Conservation (phyloP, 768 basidiomycete species). For the Tephrocybe rancida region DNA sequence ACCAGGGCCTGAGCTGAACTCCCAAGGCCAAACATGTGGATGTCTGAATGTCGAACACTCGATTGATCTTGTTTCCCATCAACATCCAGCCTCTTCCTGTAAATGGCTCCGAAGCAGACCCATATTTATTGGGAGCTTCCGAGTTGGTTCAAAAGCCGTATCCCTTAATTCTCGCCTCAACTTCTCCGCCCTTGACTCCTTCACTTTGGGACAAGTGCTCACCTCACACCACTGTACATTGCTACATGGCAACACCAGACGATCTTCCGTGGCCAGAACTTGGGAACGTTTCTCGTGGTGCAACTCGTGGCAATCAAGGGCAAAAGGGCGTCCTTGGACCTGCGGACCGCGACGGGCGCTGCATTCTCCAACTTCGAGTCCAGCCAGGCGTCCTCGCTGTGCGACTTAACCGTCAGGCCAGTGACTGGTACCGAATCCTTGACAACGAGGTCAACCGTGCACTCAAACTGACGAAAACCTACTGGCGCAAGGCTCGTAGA, state of each 20-base stretch:
- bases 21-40: constrained; percentile 20
- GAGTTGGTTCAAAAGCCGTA: constrained; percentile 17
- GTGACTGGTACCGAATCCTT: constrained; percentile 82
- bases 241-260: constrained; percentile 58
- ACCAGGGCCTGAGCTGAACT: constrained; percentile 22
- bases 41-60: constrained; percentile 23
- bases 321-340: constrained; percentile 79
- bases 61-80: constrained; percentile 17
- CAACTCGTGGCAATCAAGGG: constrained; percentile 84
- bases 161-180: constrained; percentile 11
- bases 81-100: neutral
- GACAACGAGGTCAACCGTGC: constrained; percentile 80
- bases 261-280: constrained; percentile 88
- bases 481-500: constrained; percentile 81
- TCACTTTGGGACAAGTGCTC: constrained; percentile 22
- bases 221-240: constrained; percentile 23
- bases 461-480: constrained; percentile 83
- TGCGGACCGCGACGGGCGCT: constrained; percentile 75
- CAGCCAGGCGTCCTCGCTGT: constrained; percentile 84
- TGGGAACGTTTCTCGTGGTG: constrained; percentile 83
- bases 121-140: constrained; percentile 11
- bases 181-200: constrained; percentile 18
- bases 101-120: constrained; percentile 6
- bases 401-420: constrained; percentile 70
- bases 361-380: constrained; percentile 76